Base-by-base conservation (phyloP, 495 filamentous ascomycete genomes). In the Aspergillus conjunctus region DNA sequence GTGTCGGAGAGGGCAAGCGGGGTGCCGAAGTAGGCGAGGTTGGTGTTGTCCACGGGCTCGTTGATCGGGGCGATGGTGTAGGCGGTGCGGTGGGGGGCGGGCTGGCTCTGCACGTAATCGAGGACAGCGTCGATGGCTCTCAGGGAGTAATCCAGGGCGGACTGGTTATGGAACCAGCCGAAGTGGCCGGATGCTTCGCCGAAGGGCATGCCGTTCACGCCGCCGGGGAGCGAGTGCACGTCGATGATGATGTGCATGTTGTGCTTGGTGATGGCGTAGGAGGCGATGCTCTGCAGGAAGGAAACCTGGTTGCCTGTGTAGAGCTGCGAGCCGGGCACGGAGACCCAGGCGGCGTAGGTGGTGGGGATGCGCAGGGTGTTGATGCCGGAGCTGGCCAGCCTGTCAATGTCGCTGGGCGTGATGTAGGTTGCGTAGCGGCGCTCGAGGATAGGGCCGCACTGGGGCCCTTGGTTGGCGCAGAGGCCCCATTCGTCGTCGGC, bases 171-270 rank as follows among this genome's bases (percentile, higher is more conserved):
- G 54, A 60, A 75, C 71, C 73, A 73, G 0, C 62, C 69, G 44
- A 56, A 72, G 48, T 73, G 68, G 0, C 66, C 69, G 0, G 58
- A 63, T 4, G 66, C 66, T 41, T 73, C 71, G 11, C 73, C 73
- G 33, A 73, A 73, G 41, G 67, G 63, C 3, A 73, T 62, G 0
- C 70, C 68, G 22, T 73, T 73, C 0, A 59, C 63, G 0, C 71
- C 73, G 12, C 69, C 73, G 0, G 71, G 73, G 2, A 75, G 67
- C 1, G 68, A 72, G 56, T 75, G 73, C 17, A 72, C 56, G 22
- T 73, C 71, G 18, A 75, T 22, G 8, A 73, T 59, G 33, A 75
- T 54, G 33, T 71, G 73, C 73, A 73, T 75, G 17, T 52, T 61
- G 46, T 76, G 62, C 21, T 60, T 62, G 12, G 54, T 50, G 37